These are phyloP conservation scores for sorghum (Sorghum bicolor) DNA, from an alignment of 176 grass and related monocot genomes.

Conservation along the genomic window DNA sequence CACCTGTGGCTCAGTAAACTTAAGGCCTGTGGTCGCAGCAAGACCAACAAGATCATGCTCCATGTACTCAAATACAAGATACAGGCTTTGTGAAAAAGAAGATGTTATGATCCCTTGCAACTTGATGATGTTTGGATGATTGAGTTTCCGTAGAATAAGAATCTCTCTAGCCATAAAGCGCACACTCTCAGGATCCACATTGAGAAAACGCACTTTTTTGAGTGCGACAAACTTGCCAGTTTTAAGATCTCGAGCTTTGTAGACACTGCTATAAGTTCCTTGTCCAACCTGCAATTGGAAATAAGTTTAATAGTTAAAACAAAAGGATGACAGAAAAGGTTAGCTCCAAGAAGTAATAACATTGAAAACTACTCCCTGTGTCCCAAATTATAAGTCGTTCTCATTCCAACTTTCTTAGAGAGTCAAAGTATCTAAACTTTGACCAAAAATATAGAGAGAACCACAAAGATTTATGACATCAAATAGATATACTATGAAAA, in stretches of 20 bases:
- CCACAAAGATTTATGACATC: too few species aligned
- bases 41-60: slow-evolving; percentile 89
- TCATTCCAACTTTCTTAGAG: too few species aligned
- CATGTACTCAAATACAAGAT: slow-evolving; percentile 91
- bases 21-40: slow-evolving; percentile 58
- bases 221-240: slow-evolving; percentile 70
- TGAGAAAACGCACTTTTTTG: slow-evolving; percentile 76
- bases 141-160: slow-evolving; percentile 63
- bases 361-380: neutral
- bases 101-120: slow-evolving; percentile 73
- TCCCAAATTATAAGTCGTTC: too few species aligned
- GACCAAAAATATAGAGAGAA: too few species aligned
- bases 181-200: slow-evolving; percentile 73
- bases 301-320: neutral
- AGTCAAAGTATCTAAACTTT: too few species aligned
- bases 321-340: neutral
- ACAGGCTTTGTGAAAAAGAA: slow-evolving; percentile 55
- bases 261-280: slow-evolving; percentile 89
- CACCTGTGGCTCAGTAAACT: slow-evolving; percentile 84
- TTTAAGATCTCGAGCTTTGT: slow-evolving; percentile 76
- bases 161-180: slow-evolving; percentile 94
- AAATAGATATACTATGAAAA: too few species aligned
- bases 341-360: neutral
- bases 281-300: slow-evolving; percentile 70
- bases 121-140: slow-evolving; percentile 90